A percentile compares a stretch with the other conserved stretches of the same genome.
Evolutionary conservation across 768 basidiomycete genomes (phyloP).

Genomic region (Lentinula guzmanii): DNA sequence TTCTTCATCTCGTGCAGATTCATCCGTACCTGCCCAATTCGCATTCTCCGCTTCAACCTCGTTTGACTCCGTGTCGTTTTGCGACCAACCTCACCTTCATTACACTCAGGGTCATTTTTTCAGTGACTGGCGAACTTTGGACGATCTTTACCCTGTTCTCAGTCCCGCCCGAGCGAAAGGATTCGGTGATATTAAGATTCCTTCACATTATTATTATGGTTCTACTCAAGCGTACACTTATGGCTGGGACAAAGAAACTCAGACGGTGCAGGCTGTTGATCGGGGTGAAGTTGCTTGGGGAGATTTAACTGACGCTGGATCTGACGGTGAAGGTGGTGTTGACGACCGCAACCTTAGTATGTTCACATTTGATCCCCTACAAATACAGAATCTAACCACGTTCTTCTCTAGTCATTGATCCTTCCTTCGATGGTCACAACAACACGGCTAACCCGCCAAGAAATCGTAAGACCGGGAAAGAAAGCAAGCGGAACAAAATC

Average conservation of each 20-base stretch:
- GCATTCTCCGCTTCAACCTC: conserved; percentile 57
- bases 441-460: background rate
- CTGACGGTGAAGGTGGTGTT: background rate
- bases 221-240: conserved; percentile 81
- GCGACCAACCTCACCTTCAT: conserved; percentile 74
- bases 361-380: background rate
- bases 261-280: conserved; percentile 71
- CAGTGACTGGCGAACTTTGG: conserved; percentile 90
- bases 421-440: background rate
- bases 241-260: conserved; percentile 77
- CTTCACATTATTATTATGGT: conserved; percentile 94
- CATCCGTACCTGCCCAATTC: conserved; percentile 41
- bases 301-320: background rate
- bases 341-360: background rate
- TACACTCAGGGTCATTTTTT: conserved; percentile 94
- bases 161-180: conserved; percentile 86
- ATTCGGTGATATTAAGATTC: conserved; percentile 84
- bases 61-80: conserved; percentile 62
- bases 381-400: background rate
- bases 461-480: background rate
- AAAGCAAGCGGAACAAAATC: conserved; percentile 25
- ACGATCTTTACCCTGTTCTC: conserved; percentile 88
- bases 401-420: background rate
- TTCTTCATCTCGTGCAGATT: background rate
- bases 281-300: conserved; percentile 56